Evolutionary conservation across 768 basidiomycete species (phyloP), one percentile per base, ranked within the genome.

Genomic region (Megacollybia marginata): DNA sequence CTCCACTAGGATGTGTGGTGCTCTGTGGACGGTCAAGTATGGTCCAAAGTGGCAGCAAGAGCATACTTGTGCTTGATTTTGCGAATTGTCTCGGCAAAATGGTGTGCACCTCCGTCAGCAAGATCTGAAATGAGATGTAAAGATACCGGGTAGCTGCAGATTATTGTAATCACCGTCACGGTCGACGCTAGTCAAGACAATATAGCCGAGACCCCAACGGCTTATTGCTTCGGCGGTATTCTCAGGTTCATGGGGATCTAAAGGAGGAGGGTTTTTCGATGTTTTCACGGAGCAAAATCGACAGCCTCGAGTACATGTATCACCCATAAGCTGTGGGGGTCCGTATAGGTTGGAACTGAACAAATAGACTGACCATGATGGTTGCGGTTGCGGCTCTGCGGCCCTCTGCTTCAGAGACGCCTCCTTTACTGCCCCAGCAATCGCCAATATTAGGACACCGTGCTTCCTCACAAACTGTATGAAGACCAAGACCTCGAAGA

Each of bases 401-500:
- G 31, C 82, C 85, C 49, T 88, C 87, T 51, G 77, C 78, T 47
- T 83, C 82, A 7, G 78, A 80, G 38, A 65, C 72, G 44, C 74
- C 79, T 32, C 78, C 72, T 59, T 83, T 84, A 9, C 93, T 93
- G 38, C 96, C 92, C 96, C 96, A 99, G 60, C 96, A 99, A 61
- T 98, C 95, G n/a, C 95, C 96, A 49, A 99, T 97, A 60, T 99
- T 99, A 0, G 96, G 96, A 72, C 96, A 99, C 54, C 94, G 79
- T 33, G 96, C 96, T 65, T 99, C 96, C 67, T 99, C 96, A 60
- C 96, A 99, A 2, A 99, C 96, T 0, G 96, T 99, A 60, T 96
- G 92, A 44, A 99, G 72, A 8, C 80, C 80, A 2, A 99, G 77
- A 2, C 94, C 95, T 47, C 96, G 75, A 12, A 99, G 75, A 66